Base-by-base conservation (phyloP, 805 yeast genomes). In the Tetrapisispora iriomotensis region DNA sequence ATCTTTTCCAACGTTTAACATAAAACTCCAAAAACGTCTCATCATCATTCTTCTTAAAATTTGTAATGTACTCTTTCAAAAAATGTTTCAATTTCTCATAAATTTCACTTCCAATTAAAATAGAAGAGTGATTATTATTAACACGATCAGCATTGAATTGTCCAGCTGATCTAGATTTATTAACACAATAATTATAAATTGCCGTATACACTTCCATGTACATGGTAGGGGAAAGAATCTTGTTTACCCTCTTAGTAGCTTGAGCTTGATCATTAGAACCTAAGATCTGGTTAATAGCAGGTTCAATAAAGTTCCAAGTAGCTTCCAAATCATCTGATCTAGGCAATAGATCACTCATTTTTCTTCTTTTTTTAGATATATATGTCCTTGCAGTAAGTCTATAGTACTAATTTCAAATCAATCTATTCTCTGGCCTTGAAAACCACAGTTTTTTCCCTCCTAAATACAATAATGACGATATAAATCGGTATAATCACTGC, bases 151-250 rank as follows among this genome's bases (percentile, higher is more conserved):
- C 41, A 66, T 68, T 56, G 36, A 60, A 58, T 31, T 58, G 64
- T 4, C 63, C 64, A 6, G 62, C 49, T 2, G 65, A 57, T 36
- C 85, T 69, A 5, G 87, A 78, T 47, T 80, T 79, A 51, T 80
- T 79, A 32, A 86, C 88, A 66, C 97, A 88, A 58, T 84, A 88
- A 63, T 88, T 87, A 66, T 87, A 90, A 45, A 90, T 81, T 4
- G 94, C 90, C 1, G 96, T 85, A 62, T 88, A 88, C 42, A 90
- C 82, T 48, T 81, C 81, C 82, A 87, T 84, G 62, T 85, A 87
- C 79, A 82, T 75, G 33, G 77, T 67, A 4, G 78, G 72, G 22
- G 80, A 78, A 34, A 82, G 72, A 3, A 82, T 79, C 41, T 76
- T 75, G 44, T 75, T 72, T 30, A 78, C 84, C 15, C 60, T 49